Base-by-base conservation (phyloP, 225 moss, liverwort and hornwort genomes). In the Straminergon stramineum region DNA sequence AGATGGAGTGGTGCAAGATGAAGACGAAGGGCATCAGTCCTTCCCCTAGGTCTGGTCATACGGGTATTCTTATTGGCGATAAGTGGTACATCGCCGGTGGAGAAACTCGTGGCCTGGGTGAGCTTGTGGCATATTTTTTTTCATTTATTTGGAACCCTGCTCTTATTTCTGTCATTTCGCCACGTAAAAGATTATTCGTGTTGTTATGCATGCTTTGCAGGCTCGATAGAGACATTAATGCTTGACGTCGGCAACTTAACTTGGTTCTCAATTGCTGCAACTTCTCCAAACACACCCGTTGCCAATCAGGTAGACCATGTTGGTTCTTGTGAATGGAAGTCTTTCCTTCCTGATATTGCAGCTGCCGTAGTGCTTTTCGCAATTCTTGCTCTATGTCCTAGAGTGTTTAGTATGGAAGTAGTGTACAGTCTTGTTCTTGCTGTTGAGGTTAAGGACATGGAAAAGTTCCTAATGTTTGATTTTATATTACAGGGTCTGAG, bases 1-100 rank as follows among this genome's bases (percentile, higher is more conserved):
- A 98, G 97, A 98, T 96, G 97, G 96, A 98, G 92, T 98, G 97
- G 97, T 96, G 94, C 31, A 94, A 93, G 90, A 70, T 96, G 82
- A 96, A 95, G 91, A 93, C 93, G 43, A 98, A 92, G 87, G 97
- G 96, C 39, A 55, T 90, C 45, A 88, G 80, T 77, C 96, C 96
- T 69, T 83, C 91, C 53, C 96, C 96, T n/a, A 93, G 96, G 75
- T 94, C 96, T 82, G 97, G 97, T 39, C 96, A 98, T 92, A 91
- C 97, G 67, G 94, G 94, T 75, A 90, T 93, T 15, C 89, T 98
- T 39, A 90, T 96, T 82, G 96, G 95, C n/a, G 96, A 93, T 43
- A 96, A 93, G 62, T 98, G 96, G 96, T 98, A 96, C 92, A 96
- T 98, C 81, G 94, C 92, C 18, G 97, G 97, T 75, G 97, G 97